Percentiles rank a stretch among this genome's conserved stretches.
These are phyloP conservation scores for Hyphodiscus hymeniophilus DNA, from an alignment of 495 filamentous ascomycete species.

Conservation along the genomic window DNA sequence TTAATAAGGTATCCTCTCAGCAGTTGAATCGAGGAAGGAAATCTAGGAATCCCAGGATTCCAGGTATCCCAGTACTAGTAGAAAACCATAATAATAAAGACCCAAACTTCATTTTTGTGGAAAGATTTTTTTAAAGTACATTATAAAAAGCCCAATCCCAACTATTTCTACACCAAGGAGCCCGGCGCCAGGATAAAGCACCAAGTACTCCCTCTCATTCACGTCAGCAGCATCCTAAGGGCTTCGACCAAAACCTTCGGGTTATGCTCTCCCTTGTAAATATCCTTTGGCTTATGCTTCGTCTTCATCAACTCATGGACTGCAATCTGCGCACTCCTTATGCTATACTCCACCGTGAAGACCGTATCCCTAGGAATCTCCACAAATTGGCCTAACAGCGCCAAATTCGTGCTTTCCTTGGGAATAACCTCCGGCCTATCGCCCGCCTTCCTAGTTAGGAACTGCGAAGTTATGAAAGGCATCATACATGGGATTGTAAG, in stretches of 20 bases:
- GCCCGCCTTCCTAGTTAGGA: slow-evolving; percentile 24
- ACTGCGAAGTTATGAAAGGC: slow-evolving; percentile 29
- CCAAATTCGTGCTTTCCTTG: slow-evolving; percentile 27
- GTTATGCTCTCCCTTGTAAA: slow-evolving; percentile 23
- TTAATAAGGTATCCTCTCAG: no score
- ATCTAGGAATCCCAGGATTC: no score
- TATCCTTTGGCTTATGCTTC: slow-evolving; percentile 17
- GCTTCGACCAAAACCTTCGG: slow-evolving; percentile 18
- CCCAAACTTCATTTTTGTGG: no score
- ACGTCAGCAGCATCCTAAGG: slow-evolving; percentile 16
- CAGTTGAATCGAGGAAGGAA: no score
- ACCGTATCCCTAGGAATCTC: slow-evolving; percentile 33
- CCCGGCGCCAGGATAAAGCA: no score
- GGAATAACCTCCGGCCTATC: slow-evolving; percentile 33
- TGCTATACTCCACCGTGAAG: slow-evolving; percentile 35
- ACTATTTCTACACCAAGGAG: no score
- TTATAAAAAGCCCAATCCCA: no score
- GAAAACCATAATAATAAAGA: no score
- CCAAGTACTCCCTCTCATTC: background rate
- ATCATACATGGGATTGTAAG: slow-evolving; percentile 25
- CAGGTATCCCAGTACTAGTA: no score
- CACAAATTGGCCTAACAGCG: slow-evolving; percentile 34
- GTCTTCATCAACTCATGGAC: slow-evolving; percentile 25
- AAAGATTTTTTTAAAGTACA: no score
- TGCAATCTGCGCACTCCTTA: slow-evolving; percentile 33